Evolutionary conservation across 2,329 filamentous ascomycete genomes (phyloP).

Genomic region (Alternaria viburni): DNA sequence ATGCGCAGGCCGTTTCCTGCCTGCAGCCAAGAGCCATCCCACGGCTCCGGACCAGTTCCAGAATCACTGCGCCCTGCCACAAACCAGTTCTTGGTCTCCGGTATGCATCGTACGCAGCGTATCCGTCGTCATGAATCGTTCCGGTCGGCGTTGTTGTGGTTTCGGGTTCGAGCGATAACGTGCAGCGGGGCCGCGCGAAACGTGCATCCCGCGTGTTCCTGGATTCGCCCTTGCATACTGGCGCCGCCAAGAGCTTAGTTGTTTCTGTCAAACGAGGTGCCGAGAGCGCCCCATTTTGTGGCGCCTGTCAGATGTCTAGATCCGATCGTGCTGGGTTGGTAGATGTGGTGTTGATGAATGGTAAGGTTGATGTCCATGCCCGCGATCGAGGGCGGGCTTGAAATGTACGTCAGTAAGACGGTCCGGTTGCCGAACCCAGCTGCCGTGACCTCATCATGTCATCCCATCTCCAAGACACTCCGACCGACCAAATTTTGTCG

Average conservation of each 20-base stretch:
- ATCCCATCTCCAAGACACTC: not conserved
- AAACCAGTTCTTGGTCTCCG: slow-evolving; percentile 1
- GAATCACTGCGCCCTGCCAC: slow-evolving; percentile 14
- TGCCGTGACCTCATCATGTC: not conserved
- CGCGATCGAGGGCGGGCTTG: not conserved
- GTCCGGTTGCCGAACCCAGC: not conserved
- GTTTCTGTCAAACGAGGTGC: slow-evolving; percentile 27
- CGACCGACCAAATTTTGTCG: not conserved
- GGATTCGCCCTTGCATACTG: slow-evolving; percentile 14
- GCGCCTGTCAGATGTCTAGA: slow-evolving; percentile 22
- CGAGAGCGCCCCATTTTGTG: slow-evolving; percentile 15
- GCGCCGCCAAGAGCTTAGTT: slow-evolving; percentile 29
- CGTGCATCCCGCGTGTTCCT: slow-evolving; percentile 22
- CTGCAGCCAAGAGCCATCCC: slow-evolving; percentile 22
- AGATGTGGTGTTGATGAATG: slow-evolving; percentile 6
- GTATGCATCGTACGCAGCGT: slow-evolving; percentile 11
- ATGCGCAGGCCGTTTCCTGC: slow-evolving; percentile 18
- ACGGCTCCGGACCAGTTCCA: slow-evolving; percentile 5
- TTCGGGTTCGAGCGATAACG: slow-evolving; percentile 8
- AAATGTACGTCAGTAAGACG: not conserved
- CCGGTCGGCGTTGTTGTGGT: slow-evolving; percentile 10
- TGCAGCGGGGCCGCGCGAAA: slow-evolving; percentile 26
- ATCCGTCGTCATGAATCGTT: slow-evolving; percentile 1
- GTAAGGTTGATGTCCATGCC: slow-evolving; percentile 1
- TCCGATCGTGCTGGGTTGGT: slow-evolving; percentile 1